A percentile compares a stretch with the other conserved stretches of the same genome.
Conservation (phyloP, 345 rosid species). For the Odontarrhena argentea region DNA sequence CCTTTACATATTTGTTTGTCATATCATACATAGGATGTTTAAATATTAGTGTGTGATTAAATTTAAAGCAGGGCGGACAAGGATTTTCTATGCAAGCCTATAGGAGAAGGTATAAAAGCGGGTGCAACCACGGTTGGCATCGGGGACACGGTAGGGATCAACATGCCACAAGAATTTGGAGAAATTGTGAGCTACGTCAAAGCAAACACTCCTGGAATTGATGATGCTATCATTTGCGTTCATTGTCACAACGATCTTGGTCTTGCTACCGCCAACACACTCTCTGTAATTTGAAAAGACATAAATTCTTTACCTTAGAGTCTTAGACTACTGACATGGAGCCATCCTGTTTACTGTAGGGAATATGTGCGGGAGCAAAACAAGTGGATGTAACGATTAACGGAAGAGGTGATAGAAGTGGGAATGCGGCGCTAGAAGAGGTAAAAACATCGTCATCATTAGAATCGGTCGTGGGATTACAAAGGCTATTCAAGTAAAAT, state of each 20-base stretch:
- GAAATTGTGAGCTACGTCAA: constrained; percentile 71
- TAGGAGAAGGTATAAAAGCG: too few species aligned
- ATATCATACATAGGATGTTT: too few species aligned
- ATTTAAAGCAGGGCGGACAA: constrained; percentile 25
- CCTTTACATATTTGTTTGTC: too few species aligned
- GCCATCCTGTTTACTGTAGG: constrained; percentile 42
- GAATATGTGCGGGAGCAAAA: constrained; percentile 84
- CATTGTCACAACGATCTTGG: constrained; percentile 99
- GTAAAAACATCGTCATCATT: constrained; percentile 36
- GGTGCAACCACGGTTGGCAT: constrained; percentile 4
- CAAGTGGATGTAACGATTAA: constrained; percentile 91
- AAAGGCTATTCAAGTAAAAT: too few species aligned
- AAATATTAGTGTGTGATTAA: neutral
- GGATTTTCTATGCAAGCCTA: neutral
- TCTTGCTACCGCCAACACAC: constrained; percentile 84
- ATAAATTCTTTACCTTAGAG: too few species aligned
- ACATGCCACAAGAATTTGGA: constrained; percentile 66
- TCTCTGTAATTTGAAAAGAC: constrained; percentile 50
- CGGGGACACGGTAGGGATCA: constrained; percentile 91
- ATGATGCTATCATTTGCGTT: constrained; percentile 68
- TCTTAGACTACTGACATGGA: neutral
- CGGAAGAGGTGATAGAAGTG: constrained; percentile 98
- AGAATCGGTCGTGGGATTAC: too few species aligned
- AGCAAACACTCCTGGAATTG: constrained; percentile 83
- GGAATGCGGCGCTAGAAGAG: constrained; percentile 97